Evolutionary conservation across 2,329 filamentous ascomycete genomes (phyloP), one percentile per base, ranked within the genome.

Genomic region (Penicillium freii): DNA sequence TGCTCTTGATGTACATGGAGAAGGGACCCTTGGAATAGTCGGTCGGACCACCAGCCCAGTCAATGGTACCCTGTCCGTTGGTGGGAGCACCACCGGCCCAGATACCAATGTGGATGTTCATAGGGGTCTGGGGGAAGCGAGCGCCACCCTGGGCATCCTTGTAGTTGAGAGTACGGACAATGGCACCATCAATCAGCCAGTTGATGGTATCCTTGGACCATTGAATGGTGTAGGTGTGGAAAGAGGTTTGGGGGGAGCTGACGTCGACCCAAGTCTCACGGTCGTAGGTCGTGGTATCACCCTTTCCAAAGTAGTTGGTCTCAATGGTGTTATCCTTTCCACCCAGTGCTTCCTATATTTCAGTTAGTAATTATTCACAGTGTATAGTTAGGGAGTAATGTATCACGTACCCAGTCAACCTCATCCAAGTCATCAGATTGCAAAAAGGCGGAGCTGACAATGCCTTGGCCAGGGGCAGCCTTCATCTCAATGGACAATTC

Each of bases 291-390:
- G 69, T 65, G 0, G 90, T 92, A 66, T 91, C 83, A 54, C 93
- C 94, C 78, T 97, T 97, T 74, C 92, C 91, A 68, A 97, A 99
- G 79, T 96, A 99, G 78, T 99, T 97, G 68, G 88, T 90, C 77
- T 97, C 92, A 34, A 77, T 71, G 50, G 69, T 61, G 39, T 62
- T 68, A 21, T 64, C 69, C 50, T 73, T 66, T 27, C 71, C 67
- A 46, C 76, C 76, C 45, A 77, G 59, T 55, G 67, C 68, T 62
- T 76, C 74, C 73, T 75, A 58, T 61, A 43, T 34, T 52, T 27
- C 25, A 33, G 60, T 66, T 62, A 69, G 68, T 27, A 93, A 87
- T 75, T 92, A 90, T 47, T 34, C 13, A 5, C 10, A 39, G 46
- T 25, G 33, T 15, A 25, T 29, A 10, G 21, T 25, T 7, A 21